Base-by-base conservation (phyloP, 306 rosid species). In the Albizia julibrissin region DNA sequence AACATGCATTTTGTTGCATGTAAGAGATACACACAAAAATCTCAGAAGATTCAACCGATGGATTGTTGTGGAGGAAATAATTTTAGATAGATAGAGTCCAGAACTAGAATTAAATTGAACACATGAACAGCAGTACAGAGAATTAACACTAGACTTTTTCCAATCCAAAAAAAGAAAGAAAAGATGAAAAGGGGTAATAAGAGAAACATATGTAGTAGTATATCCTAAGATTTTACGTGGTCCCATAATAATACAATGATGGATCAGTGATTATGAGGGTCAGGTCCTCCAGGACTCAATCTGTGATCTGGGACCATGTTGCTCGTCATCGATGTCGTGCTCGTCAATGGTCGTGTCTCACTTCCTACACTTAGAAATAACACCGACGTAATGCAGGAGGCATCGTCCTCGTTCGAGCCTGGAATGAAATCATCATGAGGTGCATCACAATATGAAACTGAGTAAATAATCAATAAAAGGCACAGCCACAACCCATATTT, bases 331-430 rank as follows among this genome's bases (percentile, higher is more conserved):
- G 19, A 22, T 12, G 24, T 10, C 3, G 73, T n/a, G n/a, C n/a
- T n/a, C n/a, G n/a, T 78, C 72, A 75, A 29, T 19, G 79, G 71
- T 44, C 91, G 86, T 42, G 79, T 24, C 71, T 88, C 86, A 8
- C 66, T 69, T 13, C 73, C 79, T 12, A 76, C 83, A 56, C 81
- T 54, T n/a, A 75, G 15, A 26, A 79, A 61, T 29, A 86, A 67
- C 58, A 75, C 49, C 40, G 79, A 26, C 19, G 18, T 61, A 10
- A 62, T 27, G 19, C 69, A 62, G 31, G 31, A 29, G 31, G 31
- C 2, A 29, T 29, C 31, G 31, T 29, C 31, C 31, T 29, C 31
- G 31, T 29, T 29, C 31, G 31, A 29, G 31, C 31, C 31, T 29
- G 31, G 3, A 29, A 29, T 3, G 31, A 29, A 29, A 29, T 29